Base-by-base conservation (phyloP, 495 filamentous ascomycete species). In the Achaetomiella virescens region DNA sequence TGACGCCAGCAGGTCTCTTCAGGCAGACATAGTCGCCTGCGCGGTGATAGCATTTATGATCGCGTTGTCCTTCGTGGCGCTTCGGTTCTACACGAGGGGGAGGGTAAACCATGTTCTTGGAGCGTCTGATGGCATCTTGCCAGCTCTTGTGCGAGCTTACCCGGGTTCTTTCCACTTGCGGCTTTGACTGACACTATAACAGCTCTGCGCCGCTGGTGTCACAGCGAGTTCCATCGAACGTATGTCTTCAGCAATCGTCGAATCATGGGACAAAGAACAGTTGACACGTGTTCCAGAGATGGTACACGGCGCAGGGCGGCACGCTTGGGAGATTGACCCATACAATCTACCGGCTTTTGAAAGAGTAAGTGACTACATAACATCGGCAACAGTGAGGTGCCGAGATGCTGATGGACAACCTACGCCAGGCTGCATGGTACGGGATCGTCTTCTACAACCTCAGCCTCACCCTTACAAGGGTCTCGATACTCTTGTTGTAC, bases 61-160 rank as follows among this genome's bases (percentile, higher is more conserved):
- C 24, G 53, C 52, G 40, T 10, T 61, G 12, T 31, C 41, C 2
- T 70, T 68, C 45, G 67, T 70, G 2, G 51, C 25, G 4, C 29
- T 66, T 14, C 63, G 67, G 18, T 70, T 70, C 35, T 68, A 70
- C 59, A 68, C 65, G 11, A 57, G 66, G n/a, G 56, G 56, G 11
- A 17, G 43, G 15, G 37, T 67, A 17, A 69, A 65, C 14, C 46
- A 53, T 45, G 60, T 65, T 11, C 51, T 69, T 15, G 57, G 61
- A 11, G 54, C 57, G 15, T 55, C 66, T 1, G 66, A 69, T 22
- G 66, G 42, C 29, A 62, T 69, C 21, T 14, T 69, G 20, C 66
- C 60, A 15, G 61, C 66, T 14, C 56, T 69, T 3, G 63, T 68
- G 61, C 27, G 56, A 11, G n/a, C 9, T n/a, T 22, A 6, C 8